Evolutionary conservation across 441 rosid species (phyloP), one percentile per base, ranked within the genome.

Genomic region (Hura crepitans): DNA sequence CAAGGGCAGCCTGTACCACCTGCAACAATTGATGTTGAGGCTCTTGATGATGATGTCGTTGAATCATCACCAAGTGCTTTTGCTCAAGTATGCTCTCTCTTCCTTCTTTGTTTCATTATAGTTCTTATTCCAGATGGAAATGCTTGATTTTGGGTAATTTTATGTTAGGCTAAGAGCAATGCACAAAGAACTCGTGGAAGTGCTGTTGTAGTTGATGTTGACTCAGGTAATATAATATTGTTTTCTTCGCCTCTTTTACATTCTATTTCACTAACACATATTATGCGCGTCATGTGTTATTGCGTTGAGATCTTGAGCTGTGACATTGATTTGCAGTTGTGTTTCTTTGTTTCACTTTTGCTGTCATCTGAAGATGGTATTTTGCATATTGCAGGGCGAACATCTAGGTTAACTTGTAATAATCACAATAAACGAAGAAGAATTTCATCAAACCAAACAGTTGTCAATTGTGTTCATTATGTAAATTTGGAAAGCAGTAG

Each of bases 1-100:
- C 86, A 58, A 53, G 66, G 70, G 70, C 82, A 65, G 63, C n/a
- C 79, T 42, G 56, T 65, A 28, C 81, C 75, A 27, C 85, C 81
- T 55, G 62, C 85, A 23, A 56, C 81, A n/a, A 85, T 92, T 50
- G 90, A 87, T 79, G 81, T 92, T 45, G 97, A 90, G 75, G 93
- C 84, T 63, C 49, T 92, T 62, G 97, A 94, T 66, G 97, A 95
- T 62, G 98, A 88, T 66, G 95, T 90, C 71, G 64, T 92, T 69
- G 87, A 89, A 76, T 84, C 90, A 30, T 86, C 98, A 55, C 88
- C 98, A 10, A 79, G 83, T 71, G 96, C 89, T 35, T 92, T 95
- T 78, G 87, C 93, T 18, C 88, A 80, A 77, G 99, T 95, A 71
- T 77, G 81, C 35, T 56, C 63, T 31, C 73, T 72, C 18, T 43